Base-by-base conservation (phyloP, 163 green algal genomes). In the Chlamydomonas reinhardtii region DNA sequence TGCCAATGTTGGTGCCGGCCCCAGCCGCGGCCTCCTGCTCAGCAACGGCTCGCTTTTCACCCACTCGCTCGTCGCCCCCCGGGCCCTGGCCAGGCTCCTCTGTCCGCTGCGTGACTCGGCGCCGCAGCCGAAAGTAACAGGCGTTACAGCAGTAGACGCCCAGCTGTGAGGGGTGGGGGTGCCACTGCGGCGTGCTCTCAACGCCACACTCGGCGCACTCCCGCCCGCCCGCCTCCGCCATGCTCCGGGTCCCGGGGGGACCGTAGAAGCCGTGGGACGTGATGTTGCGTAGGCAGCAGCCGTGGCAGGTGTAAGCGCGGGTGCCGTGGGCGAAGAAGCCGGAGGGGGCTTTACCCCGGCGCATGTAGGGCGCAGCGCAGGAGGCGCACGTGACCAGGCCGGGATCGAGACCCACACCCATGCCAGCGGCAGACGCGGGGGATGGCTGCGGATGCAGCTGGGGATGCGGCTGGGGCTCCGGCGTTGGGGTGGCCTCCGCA, bases 261-360 rank as follows among this genome's bases (percentile, higher is more conserved):
- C 76, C 76, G 43, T 84, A 84, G 76, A 76, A 76, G 39, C 65
- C 64, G 15, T 52, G n/a, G 6, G 6, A 15, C 1, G 4, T 19
- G 12, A 6, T 32, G 59, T 83, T 83, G 37, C 20, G 4, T 2
- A 14, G 59, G 76, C 76, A 83, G 64, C 76, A 83, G 25, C 0
- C 24, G 76, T 83, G 4, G 29, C 76, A 83, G 25, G 76, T 83
- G 61, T 74, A 83, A 1, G 35, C 76, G 16, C 43, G 37, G 24
- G 25, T 65, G 76, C 61, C 76, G 27, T 29, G 76, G 0, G 61
- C 37, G 16, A 83, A 83, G 56, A 82, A 73, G 34, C 75, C 75
- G 29, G 16, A 54, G 12, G 19, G 14, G 2, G 6, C 19, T 12
- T 37, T 54, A 17, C 19, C 15, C 37, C 43, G 73, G 2, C 48